Percentiles rank a stretch among this genome's conserved stretches.
phyloP scores from a whole-genome alignment of 257 asterid species.

The Haberlea rhodopensis region DNA sequence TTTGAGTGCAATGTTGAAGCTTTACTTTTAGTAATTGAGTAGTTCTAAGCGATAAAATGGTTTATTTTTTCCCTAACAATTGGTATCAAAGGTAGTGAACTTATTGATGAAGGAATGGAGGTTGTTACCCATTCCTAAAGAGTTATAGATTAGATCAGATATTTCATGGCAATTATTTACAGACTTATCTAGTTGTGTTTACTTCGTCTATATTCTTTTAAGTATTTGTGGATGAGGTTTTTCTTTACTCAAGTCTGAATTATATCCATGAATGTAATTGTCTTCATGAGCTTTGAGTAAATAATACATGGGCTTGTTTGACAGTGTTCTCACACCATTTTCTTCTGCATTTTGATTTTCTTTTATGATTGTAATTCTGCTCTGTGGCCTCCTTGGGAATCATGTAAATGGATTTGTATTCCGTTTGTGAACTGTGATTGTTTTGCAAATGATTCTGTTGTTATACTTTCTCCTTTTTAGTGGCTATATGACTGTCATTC shows the following conservation, averaged over 20 bases:
- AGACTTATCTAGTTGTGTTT: background rate
- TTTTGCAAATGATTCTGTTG: background rate
- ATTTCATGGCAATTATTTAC: constrained; percentile 17
- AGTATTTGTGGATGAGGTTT: background rate
- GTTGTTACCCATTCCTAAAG: background rate
- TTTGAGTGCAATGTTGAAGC: background rate
- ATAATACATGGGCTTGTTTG: constrained; percentile 6
- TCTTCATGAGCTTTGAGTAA: background rate
- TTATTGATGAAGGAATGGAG: constrained; percentile 3
- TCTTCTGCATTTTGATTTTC: background rate
- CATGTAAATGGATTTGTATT: background rate
- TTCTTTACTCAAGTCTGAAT: background rate
- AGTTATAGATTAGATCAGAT: constrained; percentile 10
- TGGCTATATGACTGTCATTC: background rate
- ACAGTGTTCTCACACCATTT: constrained; percentile 1
- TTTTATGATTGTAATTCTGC: background rate
- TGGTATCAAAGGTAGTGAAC: background rate
- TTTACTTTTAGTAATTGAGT: background rate
- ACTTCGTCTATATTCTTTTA: background rate
- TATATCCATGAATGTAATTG: background rate
- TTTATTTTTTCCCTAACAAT: background rate
- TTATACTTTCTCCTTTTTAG: background rate
- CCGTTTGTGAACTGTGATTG: background rate
- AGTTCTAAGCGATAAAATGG: background rate
- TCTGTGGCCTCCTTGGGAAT: background rate